Base-by-base conservation (phyloP, 306 rosid genomes). In the Casuarina cunninghamiana region DNA sequence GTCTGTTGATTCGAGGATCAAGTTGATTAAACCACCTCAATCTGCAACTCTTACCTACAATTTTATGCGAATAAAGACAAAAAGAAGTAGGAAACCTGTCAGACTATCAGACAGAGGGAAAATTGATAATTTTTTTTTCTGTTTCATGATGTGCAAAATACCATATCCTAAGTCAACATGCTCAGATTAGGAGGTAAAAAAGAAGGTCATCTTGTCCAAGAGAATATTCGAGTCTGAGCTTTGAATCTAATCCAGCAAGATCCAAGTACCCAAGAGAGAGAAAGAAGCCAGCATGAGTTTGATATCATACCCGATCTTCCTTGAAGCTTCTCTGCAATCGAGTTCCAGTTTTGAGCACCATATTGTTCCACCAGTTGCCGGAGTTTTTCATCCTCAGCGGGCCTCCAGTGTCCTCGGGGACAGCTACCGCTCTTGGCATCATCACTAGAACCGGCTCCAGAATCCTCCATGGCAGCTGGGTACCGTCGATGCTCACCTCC, bases 1-100 rank as follows among this genome's bases (percentile, higher is more conserved):
- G 86, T 73, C 99, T 82, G 78, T 93, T 95, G 16, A 95, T 95
- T 86, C 97, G 87, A 0, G 99, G 99, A 44, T 95, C 99, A 1
- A 95, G 91, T 72, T 95, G 99, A 76, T 95, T 95, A 74, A 95
- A 95, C 99, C 99, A 95, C 77, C 99, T 85, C 80, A 95, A 84
- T 79, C 99, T 84, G 75, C 99, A 95, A 81, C 99, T 95, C 78
- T 95, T 95, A 73, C 97, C 99, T 95, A 16, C 62, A 21, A 75
- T 42, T 4, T 10, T 10, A 32, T 55, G 35, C 6, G 13, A 0
- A 58, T 5, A 42, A 65, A 49, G 3, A 26, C 0, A 58, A 6
- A 42, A 65, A 44, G 3, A 67, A 15, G 5, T 38, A 4, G 6
- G 10, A 48, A 57, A 4, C 16, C 38, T 19, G 11, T 69, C 21